A percentile compares a stretch with the other conserved stretches of the same genome.
Conservation (phyloP, 2,329 filamentous ascomycete species). For the Xylariaceae sp. region DNA sequence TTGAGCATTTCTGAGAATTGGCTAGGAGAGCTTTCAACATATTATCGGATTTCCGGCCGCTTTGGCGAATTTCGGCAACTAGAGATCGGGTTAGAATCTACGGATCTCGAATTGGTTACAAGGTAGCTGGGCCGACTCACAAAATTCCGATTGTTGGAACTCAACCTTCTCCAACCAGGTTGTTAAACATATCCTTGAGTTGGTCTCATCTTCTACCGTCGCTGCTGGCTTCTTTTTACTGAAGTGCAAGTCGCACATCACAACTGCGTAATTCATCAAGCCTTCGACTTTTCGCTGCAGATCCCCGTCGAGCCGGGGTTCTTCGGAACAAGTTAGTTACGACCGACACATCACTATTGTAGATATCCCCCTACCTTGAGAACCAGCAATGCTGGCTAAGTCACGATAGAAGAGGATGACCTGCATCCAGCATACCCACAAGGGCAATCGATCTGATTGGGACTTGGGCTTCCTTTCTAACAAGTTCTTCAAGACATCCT, state of each 20-base stretch:
- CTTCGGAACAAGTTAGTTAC: constrained; percentile 29
- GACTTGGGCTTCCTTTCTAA: constrained; percentile 29
- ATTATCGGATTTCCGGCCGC: constrained; percentile 30
- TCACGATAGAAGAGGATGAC: constrained; percentile 57
- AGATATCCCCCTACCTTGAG: constrained; percentile 29
- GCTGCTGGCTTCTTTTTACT: constrained; percentile 36
- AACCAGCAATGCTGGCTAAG: constrained; percentile 40
- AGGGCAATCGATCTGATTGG: constrained; percentile 44
- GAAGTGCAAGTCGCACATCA: constrained; percentile 42
- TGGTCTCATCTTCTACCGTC: constrained; percentile 23
- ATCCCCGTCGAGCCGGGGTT: constrained; percentile 18
- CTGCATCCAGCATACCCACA: constrained; percentile 59
- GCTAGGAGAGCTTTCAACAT: constrained; percentile 34
- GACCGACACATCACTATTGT: background rate
- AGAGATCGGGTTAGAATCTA: constrained; percentile 6
- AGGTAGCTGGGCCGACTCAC: constrained; percentile 28
- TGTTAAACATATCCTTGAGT: constrained; percentile 21
- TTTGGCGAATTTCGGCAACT: constrained; percentile 32
- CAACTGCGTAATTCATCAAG: constrained; percentile 39
- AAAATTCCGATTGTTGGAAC: constrained; percentile 32
- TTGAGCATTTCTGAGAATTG: constrained; percentile 34
- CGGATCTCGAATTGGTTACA: background rate
- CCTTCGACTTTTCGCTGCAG: constrained; percentile 22
- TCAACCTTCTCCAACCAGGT: constrained; percentile 34
- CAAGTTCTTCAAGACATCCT: constrained; percentile 31